Conservation (phyloP, 495 filamentous ascomycete genomes). For the Talaromyces nanjingensis region DNA sequence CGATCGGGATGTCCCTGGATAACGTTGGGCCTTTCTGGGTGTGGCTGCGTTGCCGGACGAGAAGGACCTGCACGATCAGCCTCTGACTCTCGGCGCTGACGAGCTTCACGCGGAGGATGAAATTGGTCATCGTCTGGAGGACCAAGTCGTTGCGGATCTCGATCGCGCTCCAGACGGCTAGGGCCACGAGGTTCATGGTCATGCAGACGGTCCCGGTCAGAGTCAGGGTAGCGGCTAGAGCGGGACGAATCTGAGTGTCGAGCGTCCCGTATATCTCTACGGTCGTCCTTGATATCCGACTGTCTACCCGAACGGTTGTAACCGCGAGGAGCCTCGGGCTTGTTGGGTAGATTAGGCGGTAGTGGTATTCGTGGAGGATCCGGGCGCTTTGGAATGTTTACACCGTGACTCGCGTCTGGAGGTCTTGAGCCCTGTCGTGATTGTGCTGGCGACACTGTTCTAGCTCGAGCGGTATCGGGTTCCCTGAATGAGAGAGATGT, state of each 20-base stretch:
- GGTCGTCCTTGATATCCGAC: slow-evolving; percentile 32
- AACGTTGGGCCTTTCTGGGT: slow-evolving; percentile 29
- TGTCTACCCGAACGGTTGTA: slow-evolving; percentile 29
- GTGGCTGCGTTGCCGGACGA: slow-evolving; percentile 19
- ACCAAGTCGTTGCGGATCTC: slow-evolving; percentile 14
- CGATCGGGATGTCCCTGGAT: slow-evolving; percentile 31
- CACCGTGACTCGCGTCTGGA: slow-evolving; percentile 22
- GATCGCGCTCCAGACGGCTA: slow-evolving; percentile 12
- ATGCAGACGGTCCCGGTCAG: slow-evolving; percentile 28
- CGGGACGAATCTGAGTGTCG: slow-evolving; percentile 31
- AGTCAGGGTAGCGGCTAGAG: slow-evolving; percentile 28
- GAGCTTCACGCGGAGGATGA: slow-evolving; percentile 29
- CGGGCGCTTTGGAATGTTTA: slow-evolving; percentile 29
- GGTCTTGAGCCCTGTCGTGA: slow-evolving; percentile 22
- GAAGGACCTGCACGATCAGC: slow-evolving; percentile 29
- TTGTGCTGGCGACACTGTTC: slow-evolving; percentile 15
- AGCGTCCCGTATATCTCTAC: slow-evolving; percentile 33
- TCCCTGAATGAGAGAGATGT: background rate
- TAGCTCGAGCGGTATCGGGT: background rate
- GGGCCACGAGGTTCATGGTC: slow-evolving; percentile 24
- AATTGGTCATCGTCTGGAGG: slow-evolving; percentile 35
- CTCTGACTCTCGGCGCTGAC: slow-evolving; percentile 24
- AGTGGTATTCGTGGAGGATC: slow-evolving; percentile 24
- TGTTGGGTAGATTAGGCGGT: slow-evolving; percentile 26
- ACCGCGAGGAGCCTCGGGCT: slow-evolving; percentile 12